A percentile compares a stretch with the other conserved stretches of the same genome.
These are phyloP conservation scores for Xylaria flabelliformis DNA, from an alignment of 495 filamentous ascomycete species.

Conservation along the genomic window DNA sequence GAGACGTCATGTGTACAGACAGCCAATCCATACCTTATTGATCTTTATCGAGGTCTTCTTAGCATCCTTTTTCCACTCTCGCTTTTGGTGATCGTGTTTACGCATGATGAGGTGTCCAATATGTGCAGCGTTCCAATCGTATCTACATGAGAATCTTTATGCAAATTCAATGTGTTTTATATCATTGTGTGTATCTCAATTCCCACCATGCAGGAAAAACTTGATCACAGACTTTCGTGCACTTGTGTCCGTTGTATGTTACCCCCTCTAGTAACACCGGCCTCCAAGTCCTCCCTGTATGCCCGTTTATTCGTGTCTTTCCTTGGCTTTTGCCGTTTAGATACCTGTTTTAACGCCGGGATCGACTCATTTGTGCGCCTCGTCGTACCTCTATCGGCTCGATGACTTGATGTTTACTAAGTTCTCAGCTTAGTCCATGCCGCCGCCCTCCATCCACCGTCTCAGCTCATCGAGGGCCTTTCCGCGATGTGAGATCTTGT, in stretches of 20 bases:
- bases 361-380: neutral
- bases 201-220: neutral
- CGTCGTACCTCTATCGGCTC: neutral
- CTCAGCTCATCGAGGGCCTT: constrained; percentile 86
- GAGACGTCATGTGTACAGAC: neutral
- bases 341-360: neutral
- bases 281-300: neutral
- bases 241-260: neutral
- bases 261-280: neutral
- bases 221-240: neutral
- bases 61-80: neutral
- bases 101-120: neutral
- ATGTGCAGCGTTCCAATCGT: neutral
- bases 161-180: neutral
- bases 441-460: constrained; percentile 72
- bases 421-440: constrained; percentile 32
- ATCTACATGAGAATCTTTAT: neutral
- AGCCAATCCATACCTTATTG: neutral
- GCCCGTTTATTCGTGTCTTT: neutral
- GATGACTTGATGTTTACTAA: neutral
- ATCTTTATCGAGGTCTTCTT: neutral
- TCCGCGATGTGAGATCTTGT: constrained; percentile 87
- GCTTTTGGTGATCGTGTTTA: neutral
- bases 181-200: neutral
- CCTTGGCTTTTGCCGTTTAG: neutral